These are phyloP conservation scores for Phalaenopsis equestris DNA, from an alignment of 106 monocot genomes.

Conservation along the genomic window DNA sequence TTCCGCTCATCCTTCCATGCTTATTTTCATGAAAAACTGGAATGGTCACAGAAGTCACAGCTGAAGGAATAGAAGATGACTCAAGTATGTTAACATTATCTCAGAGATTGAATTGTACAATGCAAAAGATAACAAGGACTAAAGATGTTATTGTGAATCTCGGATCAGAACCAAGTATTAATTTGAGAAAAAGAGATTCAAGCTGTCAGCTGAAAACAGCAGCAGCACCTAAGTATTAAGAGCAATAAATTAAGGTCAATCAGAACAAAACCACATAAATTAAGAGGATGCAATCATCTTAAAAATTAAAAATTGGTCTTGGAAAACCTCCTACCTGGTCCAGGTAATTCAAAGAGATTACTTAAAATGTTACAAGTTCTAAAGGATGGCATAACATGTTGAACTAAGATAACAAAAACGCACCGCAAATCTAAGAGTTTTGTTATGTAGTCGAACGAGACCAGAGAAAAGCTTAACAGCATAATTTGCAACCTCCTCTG, in stretches of 20 bases:
- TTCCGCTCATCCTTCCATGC: no score
- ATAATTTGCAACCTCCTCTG: slow-evolving; percentile 81
- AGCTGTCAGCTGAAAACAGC: neutral
- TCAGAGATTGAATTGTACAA: no score
- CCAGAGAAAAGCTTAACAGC: slow-evolving; percentile 84
- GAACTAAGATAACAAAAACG: slow-evolving; percentile 26
- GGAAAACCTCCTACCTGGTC: neutral
- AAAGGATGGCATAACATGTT: neutral
- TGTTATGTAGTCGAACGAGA: slow-evolving; percentile 72
- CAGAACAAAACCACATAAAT: neutral
- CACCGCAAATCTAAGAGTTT: slow-evolving; percentile 80
- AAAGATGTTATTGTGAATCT: no score
- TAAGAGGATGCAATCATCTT: neutral
- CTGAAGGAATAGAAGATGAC: no score
- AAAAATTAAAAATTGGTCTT: neutral
- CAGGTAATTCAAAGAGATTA: neutral
- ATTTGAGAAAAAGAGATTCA: neutral
- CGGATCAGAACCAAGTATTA: no score
- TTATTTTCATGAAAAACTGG: no score
- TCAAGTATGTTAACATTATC: no score
- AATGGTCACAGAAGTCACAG: no score
- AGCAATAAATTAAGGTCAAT: neutral
- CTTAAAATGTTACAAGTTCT: neutral
- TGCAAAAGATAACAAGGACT: no score
- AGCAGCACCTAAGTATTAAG: neutral